phyloP scores from a whole-genome alignment of 1,139 yeast genomes.

The Eremothecium coryli region DNA sequence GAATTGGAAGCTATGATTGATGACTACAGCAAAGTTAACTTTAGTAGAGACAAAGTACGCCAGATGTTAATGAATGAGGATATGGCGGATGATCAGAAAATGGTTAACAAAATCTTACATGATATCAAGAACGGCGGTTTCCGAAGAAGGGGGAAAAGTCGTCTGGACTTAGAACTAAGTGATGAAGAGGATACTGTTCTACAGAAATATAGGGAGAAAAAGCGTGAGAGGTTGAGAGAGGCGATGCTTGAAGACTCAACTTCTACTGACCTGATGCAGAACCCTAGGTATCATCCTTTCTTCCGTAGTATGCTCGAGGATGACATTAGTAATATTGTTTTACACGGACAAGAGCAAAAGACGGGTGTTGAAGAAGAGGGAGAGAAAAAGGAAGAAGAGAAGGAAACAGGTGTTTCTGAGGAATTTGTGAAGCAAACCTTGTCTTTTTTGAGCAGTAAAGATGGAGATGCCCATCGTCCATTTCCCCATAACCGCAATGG shows the following conservation, averaged over 20 bases:
- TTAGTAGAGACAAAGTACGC: constrained; percentile 53
- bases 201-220: constrained; percentile 35
- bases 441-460: constrained; percentile 47
- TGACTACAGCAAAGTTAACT: constrained; percentile 51
- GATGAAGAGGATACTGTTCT: constrained; percentile 54
- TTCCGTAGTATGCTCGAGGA: constrained; percentile 60
- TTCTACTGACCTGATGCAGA: constrained; percentile 40
- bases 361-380: constrained; percentile 14
- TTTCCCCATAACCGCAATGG: constrained; percentile 34
- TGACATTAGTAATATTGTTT: constrained; percentile 16
- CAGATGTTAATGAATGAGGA: constrained; percentile 58
- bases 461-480: constrained; percentile 26
- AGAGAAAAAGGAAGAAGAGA: constrained; percentile 13
- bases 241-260: constrained; percentile 48
- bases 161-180: constrained; percentile 59
- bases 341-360: constrained; percentile 12
- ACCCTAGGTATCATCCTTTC: constrained; percentile 63
- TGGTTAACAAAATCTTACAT: constrained; percentile 65
- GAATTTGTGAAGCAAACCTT: constrained; percentile 55
- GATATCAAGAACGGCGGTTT: constrained; percentile 80
- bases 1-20: constrained; percentile 81
- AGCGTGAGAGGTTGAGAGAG: constrained; percentile 47
- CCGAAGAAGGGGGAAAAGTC: constrained; percentile 51
- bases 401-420: constrained; percentile 35
- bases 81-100: constrained; percentile 55